Conservation (phyloP, 2,329 filamentous ascomycete species). For the Fulvia fulva region DNA sequence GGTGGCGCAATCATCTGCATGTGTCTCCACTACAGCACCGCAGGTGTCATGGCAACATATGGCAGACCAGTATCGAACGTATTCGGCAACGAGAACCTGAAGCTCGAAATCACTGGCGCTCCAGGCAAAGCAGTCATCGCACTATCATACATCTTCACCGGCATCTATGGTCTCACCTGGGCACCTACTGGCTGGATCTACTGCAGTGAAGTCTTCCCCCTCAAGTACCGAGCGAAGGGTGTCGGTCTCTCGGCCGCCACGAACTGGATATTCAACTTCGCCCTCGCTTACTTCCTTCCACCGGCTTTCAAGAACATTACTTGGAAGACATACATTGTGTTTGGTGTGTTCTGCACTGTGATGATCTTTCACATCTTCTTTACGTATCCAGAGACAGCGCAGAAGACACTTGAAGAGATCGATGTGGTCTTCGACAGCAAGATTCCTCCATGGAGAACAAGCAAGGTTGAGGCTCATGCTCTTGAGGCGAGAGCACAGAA, state of each 20-base stretch:
- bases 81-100: conserved; percentile 46
- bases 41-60: conserved; percentile 41
- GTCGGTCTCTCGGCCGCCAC: conserved; percentile 55
- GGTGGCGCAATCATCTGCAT: conserved; percentile 42
- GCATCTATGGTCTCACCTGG: conserved; percentile 59
- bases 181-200: conserved; percentile 64
- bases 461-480: conserved; percentile 18
- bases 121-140: conserved; percentile 60
- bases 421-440: conserved; percentile 34
- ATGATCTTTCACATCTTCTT: conserved; percentile 49
- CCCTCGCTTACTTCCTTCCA: conserved; percentile 56
- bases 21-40: conserved; percentile 47
- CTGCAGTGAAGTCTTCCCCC: conserved; percentile 59
- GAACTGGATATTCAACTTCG: conserved; percentile 43
- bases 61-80: conserved; percentile 34
- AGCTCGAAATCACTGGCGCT: conserved; percentile 45
- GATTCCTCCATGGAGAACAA: conserved; percentile 28
- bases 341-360: conserved; percentile 63
- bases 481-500: conserved; percentile 12
- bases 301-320: conserved; percentile 56
- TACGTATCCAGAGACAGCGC: conserved; percentile 37
- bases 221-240: conserved; percentile 57
- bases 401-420: conserved; percentile 38
- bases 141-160: conserved; percentile 61
- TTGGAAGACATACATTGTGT: conserved; percentile 63